Percentiles rank a stretch among this genome's conserved stretches.
Evolutionary conservation across 768 basidiomycete species (phyloP).

Genomic region (Tylopilus cervinicoccineus): DNA sequence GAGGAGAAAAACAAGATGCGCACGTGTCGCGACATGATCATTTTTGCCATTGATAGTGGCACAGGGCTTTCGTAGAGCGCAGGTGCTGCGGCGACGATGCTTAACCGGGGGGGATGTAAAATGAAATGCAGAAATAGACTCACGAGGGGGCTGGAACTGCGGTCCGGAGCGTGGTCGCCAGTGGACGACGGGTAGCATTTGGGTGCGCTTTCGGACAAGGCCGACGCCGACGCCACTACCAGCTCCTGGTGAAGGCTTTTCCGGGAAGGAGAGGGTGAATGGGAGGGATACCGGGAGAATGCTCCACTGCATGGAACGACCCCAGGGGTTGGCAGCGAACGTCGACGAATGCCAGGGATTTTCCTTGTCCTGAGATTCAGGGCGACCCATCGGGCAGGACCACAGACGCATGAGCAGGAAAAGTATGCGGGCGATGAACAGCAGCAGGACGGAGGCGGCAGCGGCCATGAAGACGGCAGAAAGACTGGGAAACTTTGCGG

Average conservation of each 20-base stretch:
- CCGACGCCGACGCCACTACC: conserved; percentile 6
- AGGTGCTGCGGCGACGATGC: conserved; percentile 30
- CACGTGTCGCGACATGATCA: conserved; percentile 52
- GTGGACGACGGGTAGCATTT: conserved; percentile 14
- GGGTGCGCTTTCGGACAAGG: conserved; percentile 10
- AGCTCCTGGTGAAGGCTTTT: conserved; percentile 17
- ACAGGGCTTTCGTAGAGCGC: conserved; percentile 40
- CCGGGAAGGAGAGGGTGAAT: conserved; percentile 18
- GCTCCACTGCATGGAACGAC: conserved; percentile 23
- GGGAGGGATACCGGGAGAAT: conserved; percentile 27
- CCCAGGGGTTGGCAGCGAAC: conserved; percentile 10
- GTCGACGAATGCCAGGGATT: neutral
- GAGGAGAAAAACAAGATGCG: conserved; percentile 14
- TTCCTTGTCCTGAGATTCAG: conserved; percentile 17
- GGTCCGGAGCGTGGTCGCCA: conserved; percentile 24
- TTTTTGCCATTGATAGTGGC: conserved; percentile 48
- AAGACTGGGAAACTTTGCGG: conserved; percentile 27
- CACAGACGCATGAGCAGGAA: conserved; percentile 26
- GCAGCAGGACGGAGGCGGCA: conserved; percentile 23
- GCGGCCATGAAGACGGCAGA: conserved; percentile 32
- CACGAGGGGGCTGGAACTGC: conserved; percentile 31
- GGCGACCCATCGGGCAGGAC: conserved; percentile 17
- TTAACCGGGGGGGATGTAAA: neutral
- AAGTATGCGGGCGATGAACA: conserved; percentile 30
- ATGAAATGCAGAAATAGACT: conserved; percentile 9